These are phyloP conservation scores for Cutaneotrichosporon mucoides DNA, from an alignment of 1,284 basidiomycete species.

Conservation along the genomic window DNA sequence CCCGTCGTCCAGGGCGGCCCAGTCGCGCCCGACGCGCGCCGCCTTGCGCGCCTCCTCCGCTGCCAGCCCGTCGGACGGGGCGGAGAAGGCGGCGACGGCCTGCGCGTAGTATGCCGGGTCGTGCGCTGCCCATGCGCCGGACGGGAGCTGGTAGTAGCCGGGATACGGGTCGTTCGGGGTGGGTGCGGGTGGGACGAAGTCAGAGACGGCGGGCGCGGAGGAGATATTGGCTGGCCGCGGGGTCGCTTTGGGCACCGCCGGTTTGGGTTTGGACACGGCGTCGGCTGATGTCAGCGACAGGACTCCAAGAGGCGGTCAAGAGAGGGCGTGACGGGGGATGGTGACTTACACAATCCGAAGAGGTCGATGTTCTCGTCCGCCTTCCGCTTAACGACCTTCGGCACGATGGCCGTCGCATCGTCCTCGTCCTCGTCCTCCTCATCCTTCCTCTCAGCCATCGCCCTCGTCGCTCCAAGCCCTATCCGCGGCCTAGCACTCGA, in stretches of 20 bases:
- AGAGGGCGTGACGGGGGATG: not conserved
- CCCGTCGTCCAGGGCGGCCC: conserved; percentile 38
- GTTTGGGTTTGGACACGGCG: conserved; percentile 4
- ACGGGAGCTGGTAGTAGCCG: conserved; percentile 79
- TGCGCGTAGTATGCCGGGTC: conserved; percentile 69
- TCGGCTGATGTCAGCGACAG: conserved; percentile 12
- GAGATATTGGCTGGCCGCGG: conserved; percentile 32
- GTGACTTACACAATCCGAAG: conserved; percentile 43
- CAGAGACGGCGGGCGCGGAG: conserved; percentile 47
- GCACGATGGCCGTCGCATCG: conserved; percentile 12
- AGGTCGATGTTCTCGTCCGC: conserved; percentile 34
- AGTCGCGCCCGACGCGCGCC: conserved; percentile 33
- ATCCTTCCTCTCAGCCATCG: too few species aligned
- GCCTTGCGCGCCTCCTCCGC: conserved; percentile 13
- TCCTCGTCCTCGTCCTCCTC: conserved; percentile 24
- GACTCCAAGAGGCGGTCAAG: too few species aligned
- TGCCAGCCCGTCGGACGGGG: not conserved
- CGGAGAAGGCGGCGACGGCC: conserved; percentile 50
- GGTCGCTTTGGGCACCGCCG: conserved; percentile 6
- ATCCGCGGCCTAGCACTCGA: too few species aligned
- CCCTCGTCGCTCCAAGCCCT: too few species aligned
- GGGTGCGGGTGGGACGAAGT: conserved; percentile 70
- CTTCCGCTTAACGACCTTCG: conserved; percentile 20
- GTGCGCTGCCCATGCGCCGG: conserved; percentile 72
- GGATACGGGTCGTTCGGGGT: conserved; percentile 72